phyloP scores from a whole-genome alignment of 31 red algal genomes.

The Odonthalia washingtoniensis region DNA sequence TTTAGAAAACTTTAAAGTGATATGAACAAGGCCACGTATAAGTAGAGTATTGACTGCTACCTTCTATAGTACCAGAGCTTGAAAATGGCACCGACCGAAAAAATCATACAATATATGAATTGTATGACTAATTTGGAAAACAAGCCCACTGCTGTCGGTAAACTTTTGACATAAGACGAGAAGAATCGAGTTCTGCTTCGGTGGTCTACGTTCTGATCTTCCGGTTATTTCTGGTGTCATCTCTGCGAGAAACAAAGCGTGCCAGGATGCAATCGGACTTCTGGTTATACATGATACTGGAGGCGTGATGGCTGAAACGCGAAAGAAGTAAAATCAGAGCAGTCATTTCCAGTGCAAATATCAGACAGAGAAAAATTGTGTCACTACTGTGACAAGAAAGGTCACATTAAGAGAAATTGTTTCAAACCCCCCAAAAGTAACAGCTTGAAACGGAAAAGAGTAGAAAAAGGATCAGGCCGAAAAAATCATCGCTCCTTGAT shows the following conservation, averaged over 20 bases:
- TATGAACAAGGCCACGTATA: background rate
- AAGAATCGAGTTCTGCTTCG: slow-evolving; percentile 15
- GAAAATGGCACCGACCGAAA: slow-evolving; percentile 28
- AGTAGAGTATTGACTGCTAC: slow-evolving; percentile 18
- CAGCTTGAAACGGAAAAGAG: background rate
- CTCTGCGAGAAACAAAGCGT: background rate
- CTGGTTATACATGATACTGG: background rate
- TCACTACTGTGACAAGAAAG: background rate
- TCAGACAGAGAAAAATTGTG: background rate
- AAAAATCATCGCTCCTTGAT: background rate
- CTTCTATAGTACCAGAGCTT: slow-evolving; percentile 26
- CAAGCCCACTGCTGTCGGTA: background rate
- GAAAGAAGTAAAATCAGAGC: background rate
- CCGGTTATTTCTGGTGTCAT: slow-evolving; percentile 33
- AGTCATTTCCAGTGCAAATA: background rate
- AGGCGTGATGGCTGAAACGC: background rate
- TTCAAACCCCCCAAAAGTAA: background rate
- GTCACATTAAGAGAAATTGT: background rate
- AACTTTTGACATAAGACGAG: background rate
- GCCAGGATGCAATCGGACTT: background rate
- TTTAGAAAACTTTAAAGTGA: background rate
- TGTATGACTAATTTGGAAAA: slow-evolving; percentile 16
- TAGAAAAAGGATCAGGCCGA: too few relatives aligned
- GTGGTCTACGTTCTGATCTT: slow-evolving; percentile 4
- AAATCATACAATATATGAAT: slow-evolving; percentile 12